Evolutionary conservation across 1,284 basidiomycete species (phyloP).

Genomic region (Trichosporon sp.): DNA sequence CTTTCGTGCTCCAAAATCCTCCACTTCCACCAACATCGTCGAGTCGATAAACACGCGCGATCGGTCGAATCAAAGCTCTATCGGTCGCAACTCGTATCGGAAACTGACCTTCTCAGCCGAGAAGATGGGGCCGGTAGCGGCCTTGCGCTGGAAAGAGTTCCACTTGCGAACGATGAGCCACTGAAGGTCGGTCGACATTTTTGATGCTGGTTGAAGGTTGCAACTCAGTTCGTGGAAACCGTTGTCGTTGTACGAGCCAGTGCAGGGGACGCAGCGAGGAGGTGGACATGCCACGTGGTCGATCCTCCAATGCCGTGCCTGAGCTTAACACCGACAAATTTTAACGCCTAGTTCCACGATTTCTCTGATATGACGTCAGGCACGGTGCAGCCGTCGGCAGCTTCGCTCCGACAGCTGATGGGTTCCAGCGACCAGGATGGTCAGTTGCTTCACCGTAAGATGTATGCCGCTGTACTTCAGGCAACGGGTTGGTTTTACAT

Average conservation of each 20-base stretch:
- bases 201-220: conserved; percentile 15
- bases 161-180: conserved; percentile 85
- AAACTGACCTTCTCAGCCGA: conserved; percentile 70
- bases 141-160: conserved; percentile 81
- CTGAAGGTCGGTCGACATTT: conserved; percentile 62
- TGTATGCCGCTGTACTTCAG: no score
- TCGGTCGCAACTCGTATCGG: not conserved
- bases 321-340: not conserved
- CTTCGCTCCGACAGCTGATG: no score
- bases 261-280: not conserved
- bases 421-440: no score
- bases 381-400: not conserved
- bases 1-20: not conserved
- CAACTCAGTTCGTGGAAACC: not conserved
- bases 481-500: not conserved
- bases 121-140: conserved; percentile 67
- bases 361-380: not conserved
- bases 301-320: not conserved
- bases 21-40: no score
- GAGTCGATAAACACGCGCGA: no score
- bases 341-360: not conserved
- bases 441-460: no score
- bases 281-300: not conserved
- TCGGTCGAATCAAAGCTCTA: not conserved
- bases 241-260: not conserved